Evolutionary conservation across 2,329 filamentous ascomycete species (phyloP).

Genomic region (Penicillium verrucosum): DNA sequence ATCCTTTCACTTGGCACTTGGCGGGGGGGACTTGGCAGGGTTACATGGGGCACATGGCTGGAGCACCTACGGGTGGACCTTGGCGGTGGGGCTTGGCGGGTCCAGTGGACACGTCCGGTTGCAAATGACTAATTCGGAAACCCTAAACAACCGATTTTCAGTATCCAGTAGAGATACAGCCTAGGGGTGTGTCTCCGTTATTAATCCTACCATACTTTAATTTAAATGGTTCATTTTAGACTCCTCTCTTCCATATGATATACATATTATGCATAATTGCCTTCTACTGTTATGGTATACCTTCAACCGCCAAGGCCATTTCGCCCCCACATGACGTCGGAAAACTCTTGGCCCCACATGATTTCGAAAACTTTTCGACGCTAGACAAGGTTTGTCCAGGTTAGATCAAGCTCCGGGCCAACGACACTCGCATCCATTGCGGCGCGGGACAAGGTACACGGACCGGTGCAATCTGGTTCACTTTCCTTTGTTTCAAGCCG

Average conservation of each 20-base stretch:
- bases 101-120: background rate
- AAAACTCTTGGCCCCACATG: background rate
- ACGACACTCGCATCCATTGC: conserved; percentile 13
- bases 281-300: background rate
- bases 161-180: background rate
- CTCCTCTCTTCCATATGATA: background rate
- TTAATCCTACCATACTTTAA: background rate
- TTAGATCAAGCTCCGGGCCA: background rate
- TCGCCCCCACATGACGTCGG: background rate
- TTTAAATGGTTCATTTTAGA: background rate
- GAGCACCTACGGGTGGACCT: background rate
- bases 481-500: background rate
- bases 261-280: background rate
- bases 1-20: background rate
- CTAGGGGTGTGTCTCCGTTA: too few species aligned
- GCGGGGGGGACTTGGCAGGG: background rate
- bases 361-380: background rate
- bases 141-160: background rate
- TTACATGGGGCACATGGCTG: background rate
- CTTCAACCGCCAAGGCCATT: background rate
- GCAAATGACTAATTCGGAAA: background rate
- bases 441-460: background rate
- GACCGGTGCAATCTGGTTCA: background rate
- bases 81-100: background rate
- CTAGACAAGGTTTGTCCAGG: background rate